Evolutionary conservation across 495 filamentous ascomycete genomes (phyloP).

Genomic region (Achaetomiella virescens): DNA sequence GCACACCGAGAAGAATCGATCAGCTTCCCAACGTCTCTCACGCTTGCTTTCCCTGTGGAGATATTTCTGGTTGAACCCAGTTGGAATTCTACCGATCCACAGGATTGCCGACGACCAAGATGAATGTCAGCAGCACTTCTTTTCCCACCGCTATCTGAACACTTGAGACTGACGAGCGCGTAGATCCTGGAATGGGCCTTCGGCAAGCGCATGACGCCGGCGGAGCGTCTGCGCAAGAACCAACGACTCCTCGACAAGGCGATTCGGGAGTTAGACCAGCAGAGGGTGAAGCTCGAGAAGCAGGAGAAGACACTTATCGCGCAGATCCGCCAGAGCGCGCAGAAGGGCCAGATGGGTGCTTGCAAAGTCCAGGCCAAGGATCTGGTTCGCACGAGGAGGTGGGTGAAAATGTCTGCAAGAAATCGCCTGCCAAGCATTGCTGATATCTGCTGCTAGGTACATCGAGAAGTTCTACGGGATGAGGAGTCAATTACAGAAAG

Average conservation of each 20-base stretch:
- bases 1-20: background rate
- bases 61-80: background rate
- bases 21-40: background rate
- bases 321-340: slow-evolving; percentile 96
- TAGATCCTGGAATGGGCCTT: slow-evolving; percentile 98
- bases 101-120: slow-evolving; percentile 5
- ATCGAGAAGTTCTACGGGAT: slow-evolving; percentile 98
- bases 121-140: slow-evolving; percentile 32
- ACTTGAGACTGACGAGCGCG: slow-evolving; percentile 17
- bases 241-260: slow-evolving; percentile 95
- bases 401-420: slow-evolving; percentile 12
- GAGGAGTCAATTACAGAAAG: slow-evolving; percentile 93
- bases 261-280: slow-evolving; percentile 89
- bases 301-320: slow-evolving; percentile 95
- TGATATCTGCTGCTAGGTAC: slow-evolving; percentile 51
- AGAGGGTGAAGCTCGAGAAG: slow-evolving; percentile 89
- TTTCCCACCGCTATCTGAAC: background rate
- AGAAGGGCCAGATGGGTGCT: slow-evolving; percentile 93
- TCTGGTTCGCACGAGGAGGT: slow-evolving; percentile 84
- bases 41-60: background rate
- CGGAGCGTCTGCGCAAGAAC: slow-evolving; percentile 93
- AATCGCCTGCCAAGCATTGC: background rate
- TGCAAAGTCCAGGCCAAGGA: slow-evolving; percentile 98
- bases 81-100: background rate
- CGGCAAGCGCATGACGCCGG: slow-evolving; percentile 95